Evolutionary conservation across 2,329 filamentous ascomycete genomes (phyloP).

Genomic region (Cladorrhinum sp.): DNA sequence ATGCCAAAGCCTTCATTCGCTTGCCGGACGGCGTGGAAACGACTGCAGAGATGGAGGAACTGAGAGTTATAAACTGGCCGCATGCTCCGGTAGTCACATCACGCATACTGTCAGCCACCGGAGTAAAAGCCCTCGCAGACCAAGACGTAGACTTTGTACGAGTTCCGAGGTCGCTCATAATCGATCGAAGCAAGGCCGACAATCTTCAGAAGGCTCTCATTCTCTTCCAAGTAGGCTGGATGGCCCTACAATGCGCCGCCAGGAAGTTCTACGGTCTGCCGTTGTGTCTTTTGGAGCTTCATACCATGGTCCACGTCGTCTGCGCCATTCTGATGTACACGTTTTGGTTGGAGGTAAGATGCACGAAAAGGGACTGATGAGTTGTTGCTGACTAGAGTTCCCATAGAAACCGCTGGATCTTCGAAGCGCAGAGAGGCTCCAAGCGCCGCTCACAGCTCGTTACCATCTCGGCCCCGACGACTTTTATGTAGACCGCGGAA

Average conservation of each 20-base stretch:
- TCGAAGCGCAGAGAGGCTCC: not conserved
- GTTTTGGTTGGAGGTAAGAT: slow-evolving; percentile 18
- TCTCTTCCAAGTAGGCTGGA: slow-evolving; percentile 38
- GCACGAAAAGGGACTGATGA: too few relatives aligned
- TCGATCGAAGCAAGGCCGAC: slow-evolving; percentile 38
- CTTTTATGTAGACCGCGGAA: not conserved
- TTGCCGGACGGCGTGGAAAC: too few relatives aligned
- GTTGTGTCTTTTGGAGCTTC: slow-evolving; percentile 37
- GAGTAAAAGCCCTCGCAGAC: not conserved
- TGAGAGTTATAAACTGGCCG: not conserved
- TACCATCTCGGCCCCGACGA: not conserved
- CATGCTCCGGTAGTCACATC: not conserved
- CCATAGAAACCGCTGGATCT: slow-evolving; percentile 13
- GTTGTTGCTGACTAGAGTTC: not conserved
- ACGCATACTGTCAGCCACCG: not conserved
- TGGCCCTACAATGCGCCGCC: slow-evolving; percentile 35
- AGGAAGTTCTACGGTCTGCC: slow-evolving; percentile 34
- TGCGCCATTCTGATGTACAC: slow-evolving; percentile 23
- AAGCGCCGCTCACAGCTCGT: not conserved
- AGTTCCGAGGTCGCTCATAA: slow-evolving; percentile 20
- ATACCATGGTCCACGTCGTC: slow-evolving; percentile 32
- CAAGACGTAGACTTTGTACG: not conserved
- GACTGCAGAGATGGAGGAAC: too few relatives aligned
- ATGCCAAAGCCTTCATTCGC: too few relatives aligned
- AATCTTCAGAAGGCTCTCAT: slow-evolving; percentile 36